Conservation (phyloP, 129 eudicot species). For the Solidago caesia region DNA sequence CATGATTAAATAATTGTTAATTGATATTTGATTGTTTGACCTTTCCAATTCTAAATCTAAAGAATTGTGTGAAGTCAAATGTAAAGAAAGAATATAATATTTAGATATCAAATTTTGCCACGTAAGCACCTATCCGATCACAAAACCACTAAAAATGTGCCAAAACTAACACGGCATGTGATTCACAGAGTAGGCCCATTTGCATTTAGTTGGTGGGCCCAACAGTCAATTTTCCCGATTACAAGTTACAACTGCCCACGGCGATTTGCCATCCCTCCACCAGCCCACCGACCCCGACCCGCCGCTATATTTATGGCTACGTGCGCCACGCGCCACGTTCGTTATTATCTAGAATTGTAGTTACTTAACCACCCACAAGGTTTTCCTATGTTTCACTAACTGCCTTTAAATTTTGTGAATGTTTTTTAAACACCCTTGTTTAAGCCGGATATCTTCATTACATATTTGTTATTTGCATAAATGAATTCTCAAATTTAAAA, state of each 20-base stretch:
- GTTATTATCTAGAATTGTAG: neutral
- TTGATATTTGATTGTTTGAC: constrained; percentile 3
- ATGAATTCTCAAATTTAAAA: too few species aligned
- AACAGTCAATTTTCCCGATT: neutral
- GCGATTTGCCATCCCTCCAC: constrained; percentile 8
- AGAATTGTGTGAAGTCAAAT: constrained; percentile 13
- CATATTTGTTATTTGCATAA: too few species aligned
- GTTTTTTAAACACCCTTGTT: neutral
- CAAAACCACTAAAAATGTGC: constrained; percentile 16
- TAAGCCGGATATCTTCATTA: too few species aligned
- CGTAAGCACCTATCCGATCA: constrained; percentile 26
- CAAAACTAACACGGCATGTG: constrained; percentile 13
- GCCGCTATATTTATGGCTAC: too few species aligned
- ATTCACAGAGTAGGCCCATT: constrained; percentile 18
- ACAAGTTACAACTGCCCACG: constrained; percentile 7
- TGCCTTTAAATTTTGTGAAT: constrained; percentile 14
- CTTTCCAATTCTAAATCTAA: neutral
- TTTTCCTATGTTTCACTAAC: neutral
- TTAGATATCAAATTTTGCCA: constrained; percentile 1
- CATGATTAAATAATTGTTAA: too few species aligned
- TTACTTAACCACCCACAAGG: neutral
- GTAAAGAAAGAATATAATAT: neutral
- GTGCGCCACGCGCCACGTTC: neutral
- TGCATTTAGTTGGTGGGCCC: constrained; percentile 21
- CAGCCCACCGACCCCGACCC: neutral